These are phyloP conservation scores for Paraurostyla sp. DNA, from an alignment of 73 alveolate genomes.

Conservation along the genomic window DNA sequence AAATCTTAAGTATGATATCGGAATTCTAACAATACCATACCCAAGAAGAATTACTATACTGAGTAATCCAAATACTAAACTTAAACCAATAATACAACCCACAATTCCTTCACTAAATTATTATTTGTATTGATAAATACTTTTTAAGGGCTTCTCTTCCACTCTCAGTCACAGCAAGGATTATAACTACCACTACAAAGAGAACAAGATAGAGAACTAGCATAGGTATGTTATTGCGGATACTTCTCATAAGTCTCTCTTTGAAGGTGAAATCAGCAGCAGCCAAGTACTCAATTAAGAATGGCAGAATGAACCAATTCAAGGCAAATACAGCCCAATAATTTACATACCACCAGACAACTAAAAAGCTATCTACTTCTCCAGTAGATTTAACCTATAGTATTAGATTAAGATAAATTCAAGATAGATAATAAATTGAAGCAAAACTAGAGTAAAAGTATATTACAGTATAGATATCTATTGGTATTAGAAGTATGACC, in stretches of 20 bases:
- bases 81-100: constrained; percentile 52
- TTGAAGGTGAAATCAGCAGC: constrained; percentile 55
- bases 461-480: constrained; percentile 45
- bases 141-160: constrained; percentile 49
- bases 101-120: constrained; percentile 41
- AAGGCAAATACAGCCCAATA: constrained; percentile 40
- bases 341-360: constrained; percentile 39
- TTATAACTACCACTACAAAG: constrained; percentile 2
- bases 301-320: constrained; percentile 58
- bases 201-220: constrained; percentile 16
- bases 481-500: constrained; percentile 6
- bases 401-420: not conserved
- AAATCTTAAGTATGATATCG: constrained; percentile 9
- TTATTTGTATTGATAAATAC: not conserved
- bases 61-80: constrained; percentile 44
- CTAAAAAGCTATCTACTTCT: not conserved
- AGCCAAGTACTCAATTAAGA: constrained; percentile 36
- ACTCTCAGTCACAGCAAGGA: constrained; percentile 39
- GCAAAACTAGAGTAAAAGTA: not conserved
- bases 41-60: constrained; percentile 22
- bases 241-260: constrained; percentile 30
- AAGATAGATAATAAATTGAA: not conserved
- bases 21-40: constrained; percentile 49
- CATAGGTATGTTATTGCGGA: constrained; percentile 46
- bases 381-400: constrained; percentile 28